Percentiles rank a stretch among this genome's conserved stretches.
phyloP scores from a whole-genome alignment of 257 asterid genomes.

The Solanum okadae region DNA sequence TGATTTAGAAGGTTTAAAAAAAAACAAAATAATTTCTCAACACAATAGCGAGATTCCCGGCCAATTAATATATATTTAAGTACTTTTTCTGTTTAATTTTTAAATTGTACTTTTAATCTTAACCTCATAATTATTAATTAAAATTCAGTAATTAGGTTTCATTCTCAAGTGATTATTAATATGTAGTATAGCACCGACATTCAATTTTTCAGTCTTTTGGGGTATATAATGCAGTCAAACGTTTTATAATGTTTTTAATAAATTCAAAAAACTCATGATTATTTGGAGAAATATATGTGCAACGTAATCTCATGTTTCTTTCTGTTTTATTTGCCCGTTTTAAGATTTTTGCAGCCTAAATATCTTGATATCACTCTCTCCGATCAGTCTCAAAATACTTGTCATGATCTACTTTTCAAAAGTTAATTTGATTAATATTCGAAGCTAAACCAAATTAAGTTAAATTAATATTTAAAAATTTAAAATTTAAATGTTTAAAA shows the following conservation, averaged over 20 bases:
- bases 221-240: not conserved
- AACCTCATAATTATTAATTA: not conserved
- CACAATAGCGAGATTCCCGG: conserved; percentile 82
- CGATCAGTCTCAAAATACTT: not conserved
- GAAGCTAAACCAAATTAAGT: not conserved
- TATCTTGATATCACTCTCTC: not conserved
- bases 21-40: conserved; percentile 29
- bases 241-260: not conserved
- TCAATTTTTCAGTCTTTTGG: not conserved
- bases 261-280: not conserved
- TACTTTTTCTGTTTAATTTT: not conserved
- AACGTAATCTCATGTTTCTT: not conserved
- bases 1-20: conserved; percentile 8
- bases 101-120: not conserved
- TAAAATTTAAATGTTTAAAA: not conserved
- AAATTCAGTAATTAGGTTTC: not conserved
- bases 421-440: not conserved
- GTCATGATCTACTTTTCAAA: not conserved
- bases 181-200: not conserved
- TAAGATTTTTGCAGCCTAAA: not conserved
- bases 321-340: not conserved
- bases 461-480: not conserved
- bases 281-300: not conserved
- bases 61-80: not conserved
- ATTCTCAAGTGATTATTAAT: not conserved